phyloP scores from a whole-genome alignment of 768 basidiomycete genomes.

The Crucibulum laeve region DNA sequence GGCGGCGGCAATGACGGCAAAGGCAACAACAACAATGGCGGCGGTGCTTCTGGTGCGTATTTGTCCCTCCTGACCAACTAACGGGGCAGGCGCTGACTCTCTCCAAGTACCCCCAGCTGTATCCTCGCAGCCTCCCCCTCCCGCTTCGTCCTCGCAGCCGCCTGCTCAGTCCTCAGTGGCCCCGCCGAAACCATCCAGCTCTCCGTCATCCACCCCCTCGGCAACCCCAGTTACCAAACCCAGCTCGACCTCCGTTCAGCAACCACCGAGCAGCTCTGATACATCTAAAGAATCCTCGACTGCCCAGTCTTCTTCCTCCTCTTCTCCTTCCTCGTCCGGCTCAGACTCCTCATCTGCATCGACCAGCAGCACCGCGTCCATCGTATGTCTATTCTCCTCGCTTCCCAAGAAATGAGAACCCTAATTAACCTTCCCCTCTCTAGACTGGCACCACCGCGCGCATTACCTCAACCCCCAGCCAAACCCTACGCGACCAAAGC shows the following conservation, averaged over 20 bases:
- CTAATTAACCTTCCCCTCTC: neutral
- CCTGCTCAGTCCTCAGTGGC: too few species aligned
- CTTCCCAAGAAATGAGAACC: too few species aligned
- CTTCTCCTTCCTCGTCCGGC: slow-evolving; percentile 9
- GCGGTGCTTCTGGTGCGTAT: too few species aligned
- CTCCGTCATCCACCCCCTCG: slow-evolving; percentile 3
- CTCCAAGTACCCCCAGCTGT: too few species aligned
- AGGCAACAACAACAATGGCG: neutral
- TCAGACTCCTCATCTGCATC: slow-evolving; percentile 11
- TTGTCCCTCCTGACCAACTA: too few species aligned
- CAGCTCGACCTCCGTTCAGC: slow-evolving; percentile 9
- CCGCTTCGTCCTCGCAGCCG: too few species aligned
- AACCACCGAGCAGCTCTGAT: slow-evolving; percentile 5
- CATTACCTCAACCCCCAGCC: slow-evolving; percentile 8
- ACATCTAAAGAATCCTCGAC: slow-evolving; percentile 8
- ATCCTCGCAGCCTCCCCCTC: too few species aligned
- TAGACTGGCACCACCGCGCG: slow-evolving; percentile 10
- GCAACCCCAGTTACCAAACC: slow-evolving; percentile 5
- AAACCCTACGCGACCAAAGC: slow-evolving; percentile 6
- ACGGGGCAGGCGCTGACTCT: too few species aligned
- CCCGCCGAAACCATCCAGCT: slow-evolving; percentile 4
- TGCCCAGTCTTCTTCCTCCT: slow-evolving; percentile 9
- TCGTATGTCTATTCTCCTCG: slow-evolving; percentile 8
- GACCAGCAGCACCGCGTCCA: slow-evolving; percentile 2
- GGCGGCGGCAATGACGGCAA: neutral